Conservation (phyloP, 495 filamentous ascomycete genomes). For the Xylaria telfairii region DNA sequence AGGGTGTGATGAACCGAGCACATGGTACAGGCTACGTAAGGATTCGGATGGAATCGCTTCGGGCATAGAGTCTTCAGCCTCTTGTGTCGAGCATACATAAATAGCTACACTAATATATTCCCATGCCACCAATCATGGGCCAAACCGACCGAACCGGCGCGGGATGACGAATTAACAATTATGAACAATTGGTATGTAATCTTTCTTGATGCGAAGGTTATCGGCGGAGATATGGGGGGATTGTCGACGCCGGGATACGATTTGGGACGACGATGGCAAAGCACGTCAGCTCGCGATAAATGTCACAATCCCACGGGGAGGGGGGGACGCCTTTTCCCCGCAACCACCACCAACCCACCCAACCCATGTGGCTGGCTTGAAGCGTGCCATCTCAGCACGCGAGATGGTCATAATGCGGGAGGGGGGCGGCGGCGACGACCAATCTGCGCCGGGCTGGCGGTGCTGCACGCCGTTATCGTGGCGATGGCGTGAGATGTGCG, state of each 20-base stretch:
- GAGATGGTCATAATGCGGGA: background rate
- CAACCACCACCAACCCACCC: constrained; percentile 24
- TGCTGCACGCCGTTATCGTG: constrained; percentile 15
- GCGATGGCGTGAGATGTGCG: constrained; percentile 23
- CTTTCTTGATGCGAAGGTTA: background rate
- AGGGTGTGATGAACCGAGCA: background rate
- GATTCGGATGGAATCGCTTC: background rate
- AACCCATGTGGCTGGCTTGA: background rate
- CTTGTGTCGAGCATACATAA: background rate
- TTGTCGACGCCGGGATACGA: constrained; percentile 4
- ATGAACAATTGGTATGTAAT: background rate
- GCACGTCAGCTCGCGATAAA: constrained; percentile 20
- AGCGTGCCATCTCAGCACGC: background rate
- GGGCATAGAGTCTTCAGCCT: background rate
- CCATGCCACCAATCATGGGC: background rate
- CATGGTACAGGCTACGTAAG: background rate
- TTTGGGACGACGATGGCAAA: background rate
- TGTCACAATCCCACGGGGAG: constrained; percentile 10
- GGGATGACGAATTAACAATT: background rate
- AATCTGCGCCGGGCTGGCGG: constrained; percentile 7
- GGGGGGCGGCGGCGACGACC: background rate
- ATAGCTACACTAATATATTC: background rate
- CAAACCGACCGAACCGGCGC: constrained; percentile 1
- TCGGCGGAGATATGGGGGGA: background rate
- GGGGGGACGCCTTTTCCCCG: constrained; percentile 21